Evolutionary conservation across 345 rosid genomes (phyloP), one percentile per base, ranked within the genome.

Genomic region (Citrus australasica): DNA sequence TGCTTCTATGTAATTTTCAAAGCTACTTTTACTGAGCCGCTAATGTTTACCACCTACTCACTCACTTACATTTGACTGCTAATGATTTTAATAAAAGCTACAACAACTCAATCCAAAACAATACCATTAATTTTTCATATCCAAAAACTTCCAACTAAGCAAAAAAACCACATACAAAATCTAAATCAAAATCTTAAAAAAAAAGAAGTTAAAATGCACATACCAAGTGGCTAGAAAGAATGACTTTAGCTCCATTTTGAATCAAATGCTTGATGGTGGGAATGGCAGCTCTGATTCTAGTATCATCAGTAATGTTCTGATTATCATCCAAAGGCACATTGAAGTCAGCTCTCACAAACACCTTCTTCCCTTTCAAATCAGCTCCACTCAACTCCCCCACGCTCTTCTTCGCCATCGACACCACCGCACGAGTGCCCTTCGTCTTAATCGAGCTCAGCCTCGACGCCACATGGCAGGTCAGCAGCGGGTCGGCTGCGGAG

Each of bases 261-360:
- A 90, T 94, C 92, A 96, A 86, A 80, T 94, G 88, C 92, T 96
- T 94, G 86, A 96, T 94, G 35, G 99, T 94, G n/a, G 99, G 99
- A 61, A 96, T 37, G 51, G 99, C 99, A 30, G 98, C 98, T 35
- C 98, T 88, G 55, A 96, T 75, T 83, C 98, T 92, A 40, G 99
- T 96, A 74, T 96, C 99, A 79, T 96, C 99, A 13, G 97, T 92
- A 82, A 96, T 94, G 74, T 92, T 94, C 84, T 89, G 95, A 89
- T 80, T 91, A 59, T 94, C 97, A 61, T 96, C 98, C 67, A 96
- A 81, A 74, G 99, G 99, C 63, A 96, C 99, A 80, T 96, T 94
- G 71, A 96, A 87, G 76, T 96, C 98, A 77, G 90, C 99, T 77
- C 99, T 88, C 71, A 96, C 98, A 78, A 94, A 92, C 73, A 94